Evolutionary conservation across 371 early-diverging fungal genomes (phyloP).

Genomic region (Haplosporangium sp.): DNA sequence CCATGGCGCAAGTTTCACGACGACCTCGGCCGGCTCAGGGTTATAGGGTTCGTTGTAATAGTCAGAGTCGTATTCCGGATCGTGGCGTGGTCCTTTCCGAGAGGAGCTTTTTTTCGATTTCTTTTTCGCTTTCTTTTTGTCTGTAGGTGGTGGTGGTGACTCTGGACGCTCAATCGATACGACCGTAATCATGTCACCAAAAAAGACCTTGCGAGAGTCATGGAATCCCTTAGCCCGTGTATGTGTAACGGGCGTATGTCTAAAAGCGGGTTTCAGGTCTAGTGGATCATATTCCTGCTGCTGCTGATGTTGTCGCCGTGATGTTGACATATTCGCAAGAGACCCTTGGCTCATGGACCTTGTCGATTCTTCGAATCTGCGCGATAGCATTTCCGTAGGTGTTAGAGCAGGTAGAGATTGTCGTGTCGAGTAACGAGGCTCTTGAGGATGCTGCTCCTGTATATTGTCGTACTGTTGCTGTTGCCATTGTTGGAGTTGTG

Average conservation of each 20-base stretch:
- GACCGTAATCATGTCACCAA: slow-evolving; percentile 43
- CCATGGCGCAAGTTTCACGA: slow-evolving; percentile 42
- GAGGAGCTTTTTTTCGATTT: slow-evolving; percentile 18
- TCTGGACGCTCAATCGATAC: slow-evolving; percentile 37
- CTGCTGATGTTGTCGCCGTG: neutral
- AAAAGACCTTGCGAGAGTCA: slow-evolving; percentile 33
- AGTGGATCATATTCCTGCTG: slow-evolving; percentile 4
- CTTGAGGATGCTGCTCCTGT: neutral
- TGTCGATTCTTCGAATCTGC: slow-evolving; percentile 15
- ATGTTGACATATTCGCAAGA: slow-evolving; percentile 2
- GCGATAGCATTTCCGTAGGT: slow-evolving; percentile 31
- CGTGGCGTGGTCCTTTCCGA: slow-evolving; percentile 22
- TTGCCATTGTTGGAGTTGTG: slow-evolving; percentile 12
- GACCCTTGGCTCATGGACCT: slow-evolving; percentile 13
- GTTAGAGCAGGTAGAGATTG: slow-evolving; percentile 5
- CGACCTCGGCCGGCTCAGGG: slow-evolving; percentile 40
- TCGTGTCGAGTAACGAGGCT: slow-evolving; percentile 1
- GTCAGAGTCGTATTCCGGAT: slow-evolving; percentile 42
- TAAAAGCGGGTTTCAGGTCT: slow-evolving; percentile 25
- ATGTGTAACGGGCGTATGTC: slow-evolving; percentile 23
- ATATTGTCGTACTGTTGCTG: slow-evolving; percentile 13
- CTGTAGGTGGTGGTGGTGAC: slow-evolving; percentile 24
- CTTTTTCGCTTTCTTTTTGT: slow-evolving; percentile 34
- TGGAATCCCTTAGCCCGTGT: slow-evolving; percentile 21
- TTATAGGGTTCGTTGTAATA: slow-evolving; percentile 41